Evolutionary conservation across 352 stramenopile species (phyloP), one percentile per base, ranked within the genome.

Genomic region (Phytophthora europaea): DNA sequence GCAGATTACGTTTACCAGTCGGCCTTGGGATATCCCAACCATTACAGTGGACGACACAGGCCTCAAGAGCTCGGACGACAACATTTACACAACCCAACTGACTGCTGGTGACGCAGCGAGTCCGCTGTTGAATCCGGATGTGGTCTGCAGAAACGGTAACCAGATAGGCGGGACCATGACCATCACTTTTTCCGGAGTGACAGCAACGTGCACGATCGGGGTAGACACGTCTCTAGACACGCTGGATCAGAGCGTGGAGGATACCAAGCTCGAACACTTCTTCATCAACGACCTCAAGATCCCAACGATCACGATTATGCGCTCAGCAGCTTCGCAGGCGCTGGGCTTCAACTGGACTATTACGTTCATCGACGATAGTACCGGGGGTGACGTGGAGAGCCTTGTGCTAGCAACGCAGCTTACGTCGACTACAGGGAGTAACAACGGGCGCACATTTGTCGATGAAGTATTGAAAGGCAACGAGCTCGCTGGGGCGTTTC

Each of bases 1-100:
- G 96, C 88, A 91, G 26, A 94, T 99, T 63, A 98, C 95, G 22
- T 99, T 99, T 62, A 85, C 82, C 2, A 88, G 78, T 53, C 80
- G 90, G 1, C 80, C 86, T 2, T 85, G 93, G 74, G 87, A 98
- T 68, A 92, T 98, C 55, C 96, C 94, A 4, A 88, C 62, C 20
- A 91, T 98, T 81, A 76, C 52, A 2, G 69, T 80, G 6, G 54
- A n/a, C 26, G 68, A 22, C 34, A 38, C 57, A 15, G 47, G 47
- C 20, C 47, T 53, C 47, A 53, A 16, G 47, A 53, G 9, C 9
- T 53, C 47, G 47, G 18, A 28, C n/a, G 47, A 26, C 20, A 53
- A 3, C 47, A 31, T 53, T 5, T 53, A 53, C 12, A 53, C 13
- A n/a, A 43, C 48, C 23, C 38, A 20, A 7, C 31, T 86, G 15